These are phyloP conservation scores for Salix brachista DNA, from an alignment of 345 rosid genomes.

Conservation along the genomic window DNA sequence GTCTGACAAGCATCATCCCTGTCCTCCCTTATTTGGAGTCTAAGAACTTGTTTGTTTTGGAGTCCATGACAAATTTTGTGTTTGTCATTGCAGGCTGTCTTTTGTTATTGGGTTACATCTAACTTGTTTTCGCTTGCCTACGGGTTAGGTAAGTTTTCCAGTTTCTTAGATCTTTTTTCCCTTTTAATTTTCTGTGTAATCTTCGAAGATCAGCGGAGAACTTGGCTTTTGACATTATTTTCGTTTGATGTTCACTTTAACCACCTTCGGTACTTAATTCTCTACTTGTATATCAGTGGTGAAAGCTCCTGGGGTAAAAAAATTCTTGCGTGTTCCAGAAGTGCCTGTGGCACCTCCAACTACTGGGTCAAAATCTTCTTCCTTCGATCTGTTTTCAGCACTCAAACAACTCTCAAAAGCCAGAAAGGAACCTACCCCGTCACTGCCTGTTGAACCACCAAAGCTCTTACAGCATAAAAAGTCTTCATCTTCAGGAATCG, in stretches of 20 bases:
- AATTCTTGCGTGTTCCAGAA: constrained; percentile 56
- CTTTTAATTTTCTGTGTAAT: background rate
- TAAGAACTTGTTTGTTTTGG: background rate
- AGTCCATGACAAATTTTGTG: background rate
- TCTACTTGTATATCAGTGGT: constrained; percentile 40
- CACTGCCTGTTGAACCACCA: constrained; percentile 31
- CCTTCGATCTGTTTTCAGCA: constrained; percentile 51
- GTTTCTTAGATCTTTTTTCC: background rate
- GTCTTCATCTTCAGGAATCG: constrained; percentile 49
- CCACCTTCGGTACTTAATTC: background rate
- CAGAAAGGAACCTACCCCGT: constrained; percentile 27
- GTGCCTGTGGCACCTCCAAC: constrained; percentile 42
- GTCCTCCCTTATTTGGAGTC: background rate
- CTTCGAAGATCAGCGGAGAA: background rate
- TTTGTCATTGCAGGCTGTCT: constrained; percentile 63
- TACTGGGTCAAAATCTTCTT: constrained; percentile 27
- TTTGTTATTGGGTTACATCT: constrained; percentile 88
- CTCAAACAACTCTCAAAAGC: constrained; percentile 40
- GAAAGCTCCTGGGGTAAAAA: constrained; percentile 61
- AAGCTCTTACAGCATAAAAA: constrained; percentile 33
- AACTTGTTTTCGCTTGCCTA: constrained; percentile 67
- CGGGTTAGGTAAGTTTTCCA: constrained; percentile 59
- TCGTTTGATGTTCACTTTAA: background rate
- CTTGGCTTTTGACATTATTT: background rate
- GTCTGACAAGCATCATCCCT: background rate